A percentile compares a stretch with the other conserved stretches of the same genome.
Conservation (phyloP, 1,139 yeast species). For the Debaryomyces singareniensis region DNA sequence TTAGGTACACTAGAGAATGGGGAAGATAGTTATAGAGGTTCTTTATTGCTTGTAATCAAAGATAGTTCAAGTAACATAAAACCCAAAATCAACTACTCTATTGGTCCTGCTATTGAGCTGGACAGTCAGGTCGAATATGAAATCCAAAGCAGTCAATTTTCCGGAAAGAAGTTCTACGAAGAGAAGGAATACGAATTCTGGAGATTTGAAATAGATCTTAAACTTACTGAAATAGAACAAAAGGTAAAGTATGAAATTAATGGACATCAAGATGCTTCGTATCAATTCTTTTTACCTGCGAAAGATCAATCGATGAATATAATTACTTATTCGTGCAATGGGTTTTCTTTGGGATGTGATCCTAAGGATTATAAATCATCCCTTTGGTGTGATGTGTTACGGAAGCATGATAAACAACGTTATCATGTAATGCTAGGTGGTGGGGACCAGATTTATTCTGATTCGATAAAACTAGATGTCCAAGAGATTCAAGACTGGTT, state of each 20-base stretch:
- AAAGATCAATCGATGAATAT: conserved; percentile 63
- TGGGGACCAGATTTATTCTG: conserved; percentile 93
- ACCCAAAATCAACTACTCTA: conserved; percentile 32
- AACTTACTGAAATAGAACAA: conserved; percentile 45
- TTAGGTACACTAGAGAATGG: conserved; percentile 51
- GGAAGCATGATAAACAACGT: conserved; percentile 52
- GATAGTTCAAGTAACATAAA: conserved; percentile 22
- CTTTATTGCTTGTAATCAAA: conserved; percentile 56
- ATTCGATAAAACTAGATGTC: conserved; percentile 62
- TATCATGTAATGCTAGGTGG: conserved; percentile 97
- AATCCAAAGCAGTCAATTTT: conserved; percentile 36
- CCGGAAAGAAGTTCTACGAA: conserved; percentile 33
- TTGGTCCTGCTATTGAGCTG: conserved; percentile 27
- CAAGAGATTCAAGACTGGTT: conserved; percentile 59
- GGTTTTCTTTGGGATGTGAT: conserved; percentile 75
- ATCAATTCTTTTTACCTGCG: conserved; percentile 56
- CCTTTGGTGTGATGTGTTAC: conserved; percentile 79
- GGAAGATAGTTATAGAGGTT: conserved; percentile 51
- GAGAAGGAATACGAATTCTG: conserved; percentile 53
- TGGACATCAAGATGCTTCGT: conserved; percentile 27
- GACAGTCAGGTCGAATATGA: conserved; percentile 5
- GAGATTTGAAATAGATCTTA: conserved; percentile 53
- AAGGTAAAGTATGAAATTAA: conserved; percentile 56
- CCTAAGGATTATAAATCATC: conserved; percentile 64
- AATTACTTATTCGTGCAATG: conserved; percentile 83